Conservation (phyloP, 1,139 yeast species). For the Hemisphaericaspora xylofermentans region DNA sequence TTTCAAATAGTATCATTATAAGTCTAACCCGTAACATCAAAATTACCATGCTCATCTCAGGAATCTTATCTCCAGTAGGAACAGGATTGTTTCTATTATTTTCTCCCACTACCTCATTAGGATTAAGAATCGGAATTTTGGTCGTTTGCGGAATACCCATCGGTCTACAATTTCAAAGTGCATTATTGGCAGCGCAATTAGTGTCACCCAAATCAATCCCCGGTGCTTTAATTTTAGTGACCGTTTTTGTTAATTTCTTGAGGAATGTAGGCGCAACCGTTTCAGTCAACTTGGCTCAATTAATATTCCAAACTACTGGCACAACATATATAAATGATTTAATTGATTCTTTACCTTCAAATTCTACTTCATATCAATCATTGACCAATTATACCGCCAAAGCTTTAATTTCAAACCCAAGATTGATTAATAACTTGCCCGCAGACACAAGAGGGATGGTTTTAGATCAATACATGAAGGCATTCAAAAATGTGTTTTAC, state of each 20-base stretch:
- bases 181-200: constrained; percentile 53
- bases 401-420: constrained; percentile 30
- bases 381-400: constrained; percentile 20
- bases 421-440: constrained; percentile 27
- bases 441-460: constrained; percentile 21
- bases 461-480: constrained; percentile 33
- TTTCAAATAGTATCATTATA: constrained; percentile 46
- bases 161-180: constrained; percentile 55
- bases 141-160: constrained; percentile 55
- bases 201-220: constrained; percentile 49
- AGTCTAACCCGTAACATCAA: constrained; percentile 49
- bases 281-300: constrained; percentile 48
- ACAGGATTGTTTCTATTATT: constrained; percentile 49
- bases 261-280: constrained; percentile 51
- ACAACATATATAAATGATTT: constrained; percentile 20
- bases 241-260: constrained; percentile 47
- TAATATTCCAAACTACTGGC: constrained; percentile 39
- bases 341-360: constrained; percentile 13
- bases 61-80: constrained; percentile 48
- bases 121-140: constrained; percentile 50
- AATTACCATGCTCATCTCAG: constrained; percentile 45
- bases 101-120: constrained; percentile 31
- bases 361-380: constrained; percentile 17
- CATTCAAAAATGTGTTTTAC: constrained; percentile 43
- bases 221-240: constrained; percentile 52